Evolutionary conservation across 1,284 basidiomycete species (phyloP), one percentile per base, ranked within the genome.

Genomic region (Leccinum subatratum): DNA sequence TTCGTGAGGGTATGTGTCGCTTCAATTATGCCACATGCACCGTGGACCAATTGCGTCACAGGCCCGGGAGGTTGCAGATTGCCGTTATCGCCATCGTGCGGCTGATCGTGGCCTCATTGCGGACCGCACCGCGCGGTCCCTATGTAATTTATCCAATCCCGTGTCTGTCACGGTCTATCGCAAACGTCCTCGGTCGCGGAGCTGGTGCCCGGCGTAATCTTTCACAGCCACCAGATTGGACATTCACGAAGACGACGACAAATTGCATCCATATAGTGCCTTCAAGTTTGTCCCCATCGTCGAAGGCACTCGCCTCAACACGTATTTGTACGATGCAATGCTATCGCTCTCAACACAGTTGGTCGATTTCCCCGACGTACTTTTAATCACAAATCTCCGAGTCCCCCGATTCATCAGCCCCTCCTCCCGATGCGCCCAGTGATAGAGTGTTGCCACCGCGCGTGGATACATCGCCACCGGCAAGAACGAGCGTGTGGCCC

Each of bases 1-100:
- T 80, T 92, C 58, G 89, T 92, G 72, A 90, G 87, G 79, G 90
- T 90, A 71, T 74, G 85, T 54, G 25, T 64, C 39, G 18, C 34
- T 54, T 45, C 7, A 37, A 2, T 32, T 6, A 51, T 51, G 7
- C 22, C 39, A 11, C 61, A 20, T 12, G 3, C 22, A 20, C 39
- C 45, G 45, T 11, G 30, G 20, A 54, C 67, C 56, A n/a, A 74
- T 65, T 4, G 56, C 5, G 12, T 14, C 48, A 34, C 32, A 32
- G 32, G 32, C 37, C 12, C 14, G 6, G 90, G 90, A 92, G 82
- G 73, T 91, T 56, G 87, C 90, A 6, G 89, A 91, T 68, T 84
- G 91, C 62, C 83, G 83, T 28, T 81, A 78, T 54, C 83, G 89
- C 30, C 78, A 81, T 20, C 81, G 76, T 59, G 68, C 77, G 3